Base-by-base conservation (phyloP, 1,139 yeast species). In the Hansenula anomala region DNA sequence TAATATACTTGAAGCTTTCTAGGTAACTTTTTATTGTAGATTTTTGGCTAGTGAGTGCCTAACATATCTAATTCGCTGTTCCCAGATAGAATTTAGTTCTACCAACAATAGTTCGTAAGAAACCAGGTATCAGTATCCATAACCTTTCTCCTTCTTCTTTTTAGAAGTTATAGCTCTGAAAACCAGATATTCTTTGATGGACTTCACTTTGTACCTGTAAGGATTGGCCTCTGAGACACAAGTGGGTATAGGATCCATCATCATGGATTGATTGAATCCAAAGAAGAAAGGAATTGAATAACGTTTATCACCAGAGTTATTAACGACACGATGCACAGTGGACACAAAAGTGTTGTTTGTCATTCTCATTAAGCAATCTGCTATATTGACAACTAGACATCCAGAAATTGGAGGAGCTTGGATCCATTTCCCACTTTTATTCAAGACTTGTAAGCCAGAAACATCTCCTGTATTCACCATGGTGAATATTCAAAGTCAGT, bases 401-500 rank as follows among this genome's bases (percentile, higher is more conserved):
- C 57, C 59, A 5, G 47, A 47, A 13, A 53, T 47, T 12, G 59
- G 60, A 5, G 60, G 60, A 1, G 59, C 65, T 24, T 50, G 44
- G 16, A 61, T 50, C 56, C 63, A 62, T 27, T 51, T 48, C 12
- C 55, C 52, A 17, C 54, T 44, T 37, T 56, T 54, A 40, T 54
- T 58, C 33, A 59, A 45, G 12, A 63, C 66, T 41, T 63, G 64
- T 18, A 63, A 49, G 1, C 65, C 65, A 9, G 59, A 55, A 19
- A 56, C 55, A 7, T 49, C 51, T 27, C 57, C 63, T 27, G 59
- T 60, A 23, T 56, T 40, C 18, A 65, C 52, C 41, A 64, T 51
- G 0, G 69, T 64, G 30, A 64, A 44, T 15, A 62, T 27, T 64
- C 67, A 39, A 60, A 61, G 42, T 65, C 70, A 6, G 66, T 61